phyloP scores from a whole-genome alignment of 495 filamentous ascomycete genomes.

The Rusavskia elegans region DNA sequence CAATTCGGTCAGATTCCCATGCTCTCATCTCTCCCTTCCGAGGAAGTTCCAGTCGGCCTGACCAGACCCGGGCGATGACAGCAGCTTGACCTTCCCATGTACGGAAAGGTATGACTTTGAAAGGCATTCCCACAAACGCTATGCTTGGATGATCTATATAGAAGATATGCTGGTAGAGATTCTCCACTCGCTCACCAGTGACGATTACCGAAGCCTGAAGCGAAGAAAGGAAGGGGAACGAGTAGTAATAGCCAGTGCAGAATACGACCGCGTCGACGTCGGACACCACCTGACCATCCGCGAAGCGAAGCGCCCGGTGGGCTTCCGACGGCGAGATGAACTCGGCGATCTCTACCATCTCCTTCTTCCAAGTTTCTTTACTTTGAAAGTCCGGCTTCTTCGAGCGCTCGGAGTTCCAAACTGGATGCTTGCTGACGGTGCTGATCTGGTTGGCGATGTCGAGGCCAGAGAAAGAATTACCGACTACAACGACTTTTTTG shows the following conservation, averaged over 20 bases:
- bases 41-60: constrained; percentile 49
- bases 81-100: constrained; percentile 65
- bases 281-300: constrained; percentile 34
- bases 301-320: constrained; percentile 34
- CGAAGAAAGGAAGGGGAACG: constrained; percentile 49
- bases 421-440: constrained; percentile 27
- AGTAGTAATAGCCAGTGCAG: constrained; percentile 61
- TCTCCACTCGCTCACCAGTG: constrained; percentile 49
- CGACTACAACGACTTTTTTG: constrained; percentile 63
- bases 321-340: constrained; percentile 29
- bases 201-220: constrained; percentile 43
- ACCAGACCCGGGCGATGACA: constrained; percentile 60
- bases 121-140: constrained; percentile 57
- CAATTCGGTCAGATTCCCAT: constrained; percentile 39
- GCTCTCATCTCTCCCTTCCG: constrained; percentile 39
- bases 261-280: constrained; percentile 54
- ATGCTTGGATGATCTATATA: constrained; percentile 61
- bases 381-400: constrained; percentile 17
- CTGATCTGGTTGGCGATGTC: constrained; percentile 70
- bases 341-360: constrained; percentile 40
- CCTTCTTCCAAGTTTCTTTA: constrained; percentile 24
- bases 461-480: constrained; percentile 60
- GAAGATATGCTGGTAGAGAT: constrained; percentile 65
- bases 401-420: constrained; percentile 36
- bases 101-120: constrained; percentile 73